These are phyloP conservation scores for Pyrenochaeta sp. DNA, from an alignment of 2,329 filamentous ascomycete genomes.

Conservation along the genomic window DNA sequence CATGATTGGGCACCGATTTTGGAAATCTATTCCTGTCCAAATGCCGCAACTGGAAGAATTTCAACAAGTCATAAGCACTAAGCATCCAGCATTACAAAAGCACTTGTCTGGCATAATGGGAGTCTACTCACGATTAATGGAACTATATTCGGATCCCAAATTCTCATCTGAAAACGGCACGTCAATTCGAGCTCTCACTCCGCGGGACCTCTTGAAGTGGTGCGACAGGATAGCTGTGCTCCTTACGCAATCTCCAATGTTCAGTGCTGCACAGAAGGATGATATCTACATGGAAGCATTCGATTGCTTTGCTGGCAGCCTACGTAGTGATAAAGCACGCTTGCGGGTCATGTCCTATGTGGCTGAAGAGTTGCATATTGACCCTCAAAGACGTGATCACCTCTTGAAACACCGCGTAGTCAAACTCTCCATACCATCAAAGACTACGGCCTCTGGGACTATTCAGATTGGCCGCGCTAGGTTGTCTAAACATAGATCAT, in stretches of 20 bases:
- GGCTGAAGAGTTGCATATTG: slow-evolving; percentile 86
- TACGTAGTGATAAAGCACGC: slow-evolving; percentile 71
- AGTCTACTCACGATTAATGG: slow-evolving; percentile 59
- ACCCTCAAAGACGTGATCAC: slow-evolving; percentile 81
- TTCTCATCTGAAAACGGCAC: slow-evolving; percentile 63
- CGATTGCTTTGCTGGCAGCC: slow-evolving; percentile 88
- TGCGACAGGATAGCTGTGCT: slow-evolving; percentile 77
- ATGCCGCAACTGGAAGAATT: slow-evolving; percentile 75
- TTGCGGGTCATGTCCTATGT: slow-evolving; percentile 72
- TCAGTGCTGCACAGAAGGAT: slow-evolving; percentile 75
- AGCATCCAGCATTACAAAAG: slow-evolving; percentile 73
- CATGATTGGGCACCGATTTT: slow-evolving; percentile 85
- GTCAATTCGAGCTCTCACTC: slow-evolving; percentile 69
- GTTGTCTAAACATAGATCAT: slow-evolving; percentile 53
- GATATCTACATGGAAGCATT: slow-evolving; percentile 93
- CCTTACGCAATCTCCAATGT: slow-evolving; percentile 68
- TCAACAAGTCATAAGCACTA: slow-evolving; percentile 73
- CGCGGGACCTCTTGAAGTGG: slow-evolving; percentile 90
- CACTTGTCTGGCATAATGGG: slow-evolving; percentile 65
- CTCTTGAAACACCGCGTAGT: slow-evolving; percentile 79
- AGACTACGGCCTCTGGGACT: slow-evolving; percentile 33
- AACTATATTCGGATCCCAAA: slow-evolving; percentile 52
- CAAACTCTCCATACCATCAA: slow-evolving; percentile 57
- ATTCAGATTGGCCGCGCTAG: slow-evolving; percentile 53
- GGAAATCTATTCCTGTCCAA: slow-evolving; percentile 77